Evolutionary conservation across 208 protist species (phyloP).

Genomic region (Angomonas ambiguus): DNA sequence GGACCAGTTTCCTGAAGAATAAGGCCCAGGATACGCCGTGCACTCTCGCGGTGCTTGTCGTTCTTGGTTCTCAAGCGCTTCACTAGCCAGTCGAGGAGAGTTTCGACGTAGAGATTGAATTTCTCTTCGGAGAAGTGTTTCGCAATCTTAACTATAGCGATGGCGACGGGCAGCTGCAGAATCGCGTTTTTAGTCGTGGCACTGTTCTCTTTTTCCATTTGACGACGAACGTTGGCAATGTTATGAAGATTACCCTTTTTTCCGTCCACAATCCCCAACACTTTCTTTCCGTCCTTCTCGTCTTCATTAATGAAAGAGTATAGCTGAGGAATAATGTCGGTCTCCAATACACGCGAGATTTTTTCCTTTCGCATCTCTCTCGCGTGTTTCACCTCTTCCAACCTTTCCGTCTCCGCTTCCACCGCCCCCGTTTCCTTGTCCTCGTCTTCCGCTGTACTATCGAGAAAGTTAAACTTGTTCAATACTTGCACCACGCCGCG

Average conservation of each 20-base stretch:
- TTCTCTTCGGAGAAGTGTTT: slow-evolving; percentile 72
- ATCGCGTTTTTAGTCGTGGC: slow-evolving; percentile 51
- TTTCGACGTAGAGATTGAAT: slow-evolving; percentile 70
- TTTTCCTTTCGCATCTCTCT: slow-evolving; percentile 41
- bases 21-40: slow-evolving; percentile 68
- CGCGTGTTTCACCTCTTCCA: slow-evolving; percentile 53
- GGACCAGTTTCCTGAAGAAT: slow-evolving; percentile 83
- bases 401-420: slow-evolving; percentile 22
- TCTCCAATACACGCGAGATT: slow-evolving; percentile 71
- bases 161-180: slow-evolving; percentile 82
- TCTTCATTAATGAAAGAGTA: slow-evolving; percentile 66
- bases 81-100: slow-evolving; percentile 76
- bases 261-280: slow-evolving; percentile 6
- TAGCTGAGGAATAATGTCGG: slow-evolving; percentile 83
- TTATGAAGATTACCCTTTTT: slow-evolving; percentile 52
- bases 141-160: slow-evolving; percentile 84
- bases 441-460: slow-evolving; percentile 22
- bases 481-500: slow-evolving; percentile 86
- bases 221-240: slow-evolving; percentile 50
- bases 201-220: slow-evolving; percentile 56
- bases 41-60: slow-evolving; percentile 83
- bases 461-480: slow-evolving; percentile 79
- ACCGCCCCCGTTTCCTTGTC: neutral
- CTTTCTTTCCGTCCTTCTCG: slow-evolving; percentile 20
- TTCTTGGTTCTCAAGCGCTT: slow-evolving; percentile 86